A percentile compares a stretch with the other conserved stretches of the same genome.
Conservation (phyloP, 345 rosid species). For the Hibiscus syriacus region DNA sequence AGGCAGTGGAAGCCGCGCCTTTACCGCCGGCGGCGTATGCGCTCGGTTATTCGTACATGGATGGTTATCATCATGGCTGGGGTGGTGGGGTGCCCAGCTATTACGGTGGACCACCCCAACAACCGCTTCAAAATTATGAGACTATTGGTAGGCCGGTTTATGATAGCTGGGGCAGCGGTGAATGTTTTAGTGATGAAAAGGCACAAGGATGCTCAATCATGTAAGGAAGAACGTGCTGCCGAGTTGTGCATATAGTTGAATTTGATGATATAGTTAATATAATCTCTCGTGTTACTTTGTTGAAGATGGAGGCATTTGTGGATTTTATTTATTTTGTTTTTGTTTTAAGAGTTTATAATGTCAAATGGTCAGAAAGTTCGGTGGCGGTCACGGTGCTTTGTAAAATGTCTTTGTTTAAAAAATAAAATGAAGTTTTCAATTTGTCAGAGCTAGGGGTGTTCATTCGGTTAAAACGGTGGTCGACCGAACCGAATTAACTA, state of each 20-base stretch:
- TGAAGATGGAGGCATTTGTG: neutral
- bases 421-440: too few relatives aligned
- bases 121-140: neutral
- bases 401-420: neutral
- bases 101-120: constrained; percentile 1
- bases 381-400: neutral
- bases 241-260: neutral
- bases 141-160: constrained; percentile 30
- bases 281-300: neutral
- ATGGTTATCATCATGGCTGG: neutral
- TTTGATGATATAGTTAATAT: neutral
- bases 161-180: constrained; percentile 43
- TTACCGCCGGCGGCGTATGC: neutral
- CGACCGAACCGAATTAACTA: too few relatives aligned
- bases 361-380: too few relatives aligned
- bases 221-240: neutral
- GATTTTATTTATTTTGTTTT: too few relatives aligned
- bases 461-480: too few relatives aligned
- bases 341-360: neutral
- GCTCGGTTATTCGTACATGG: neutral
- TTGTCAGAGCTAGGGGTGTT: too few relatives aligned
- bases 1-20: neutral
- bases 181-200: neutral
- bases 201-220: neutral
- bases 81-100: neutral